These are phyloP conservation scores for Infundibulicybe gibba DNA, from an alignment of 768 basidiomycete species.

Conservation along the genomic window DNA sequence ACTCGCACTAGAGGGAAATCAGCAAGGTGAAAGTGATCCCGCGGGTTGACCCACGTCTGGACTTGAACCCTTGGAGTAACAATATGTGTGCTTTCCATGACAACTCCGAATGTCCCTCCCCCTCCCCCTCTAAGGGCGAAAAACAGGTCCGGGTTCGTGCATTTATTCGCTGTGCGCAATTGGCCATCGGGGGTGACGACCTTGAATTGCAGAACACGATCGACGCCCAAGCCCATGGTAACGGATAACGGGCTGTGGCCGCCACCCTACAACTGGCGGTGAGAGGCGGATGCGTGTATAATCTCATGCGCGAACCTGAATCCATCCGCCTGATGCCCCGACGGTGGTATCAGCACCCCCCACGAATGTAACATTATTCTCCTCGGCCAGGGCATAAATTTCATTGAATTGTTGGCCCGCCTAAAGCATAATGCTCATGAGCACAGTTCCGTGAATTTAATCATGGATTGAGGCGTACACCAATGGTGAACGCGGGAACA, in stretches of 20 bases:
- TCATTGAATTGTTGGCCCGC: conserved; percentile 45
- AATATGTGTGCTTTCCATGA: conserved; percentile 24
- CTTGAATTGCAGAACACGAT: conserved; percentile 42
- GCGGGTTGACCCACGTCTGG: too few species aligned
- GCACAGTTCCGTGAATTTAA: conserved; percentile 9
- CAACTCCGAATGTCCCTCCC: conserved; percentile 44
- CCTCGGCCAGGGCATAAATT: conserved; percentile 34
- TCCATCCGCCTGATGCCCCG: conserved; percentile 46
- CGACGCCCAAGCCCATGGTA: conserved; percentile 43
- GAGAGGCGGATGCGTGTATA: not conserved
- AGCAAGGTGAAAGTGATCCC: too few species aligned
- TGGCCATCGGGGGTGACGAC: conserved; percentile 40
- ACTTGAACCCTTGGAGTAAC: conserved; percentile 27
- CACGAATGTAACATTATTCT: conserved; percentile 35
- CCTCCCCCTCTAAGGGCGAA: conserved; percentile 53
- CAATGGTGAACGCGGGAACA: conserved; percentile 11
- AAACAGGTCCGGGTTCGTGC: conserved; percentile 42
- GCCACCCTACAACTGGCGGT: conserved; percentile 19
- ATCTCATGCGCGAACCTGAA: conserved; percentile 17
- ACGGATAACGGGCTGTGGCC: conserved; percentile 40
- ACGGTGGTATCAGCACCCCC: conserved; percentile 43
- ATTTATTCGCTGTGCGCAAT: conserved; percentile 32
- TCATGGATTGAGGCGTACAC: not conserved
- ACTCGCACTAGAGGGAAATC: too few species aligned
- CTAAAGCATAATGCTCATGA: conserved; percentile 20